Base-by-base conservation (phyloP, 176 grass and related monocot genomes). In the Otatea glauca region DNA sequence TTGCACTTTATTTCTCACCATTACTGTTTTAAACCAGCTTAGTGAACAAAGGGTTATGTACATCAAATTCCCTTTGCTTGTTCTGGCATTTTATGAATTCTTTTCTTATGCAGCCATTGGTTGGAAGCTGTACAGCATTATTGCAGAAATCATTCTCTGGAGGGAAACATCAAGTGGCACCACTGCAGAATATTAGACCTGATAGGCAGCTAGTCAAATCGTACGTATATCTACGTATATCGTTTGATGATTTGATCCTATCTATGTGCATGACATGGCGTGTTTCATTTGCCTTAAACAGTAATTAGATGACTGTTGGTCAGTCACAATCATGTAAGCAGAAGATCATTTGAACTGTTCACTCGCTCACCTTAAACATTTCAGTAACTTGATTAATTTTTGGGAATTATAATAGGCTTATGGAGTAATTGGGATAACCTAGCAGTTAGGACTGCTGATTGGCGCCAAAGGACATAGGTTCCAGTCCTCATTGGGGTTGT, bases 141-240 rank as follows among this genome's bases (percentile, higher is more conserved):
- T 78, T 74, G 74, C 68, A 81, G 17, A 88, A 74, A 78, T 16
- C 67, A 2, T 77, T 72, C 15, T 60, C 60, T 74, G 64, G 37
- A 72, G 64, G 74, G 51, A 81, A 34, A 37, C 78, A 86, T 92
- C 60, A 92, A 60, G 68, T 49, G 56, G 9, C 73, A 54, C 5
- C 18, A 16, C 56, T 43, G 15, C 66, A 79, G 24, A 58, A 25
- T 75, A 42, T 48, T 37, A 73, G 79, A 78, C 73, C 83, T 88
- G 79, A 88, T 59, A 78, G 58, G 20, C 67, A 63, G 12, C 54
- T 79, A 63, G 68, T 86, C 70, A 94, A 94, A 82, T 56, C 42
- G 92, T 94, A 90, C 43, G 88, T 72, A 48, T 49, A 86, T 76
- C 32, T n/a, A n/a, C n/a, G n/a, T n/a, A n/a, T n/a, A n/a, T n/a